Base-by-base conservation (phyloP, 306 rosid genomes). In the Sechiopsis laciniata region DNA sequence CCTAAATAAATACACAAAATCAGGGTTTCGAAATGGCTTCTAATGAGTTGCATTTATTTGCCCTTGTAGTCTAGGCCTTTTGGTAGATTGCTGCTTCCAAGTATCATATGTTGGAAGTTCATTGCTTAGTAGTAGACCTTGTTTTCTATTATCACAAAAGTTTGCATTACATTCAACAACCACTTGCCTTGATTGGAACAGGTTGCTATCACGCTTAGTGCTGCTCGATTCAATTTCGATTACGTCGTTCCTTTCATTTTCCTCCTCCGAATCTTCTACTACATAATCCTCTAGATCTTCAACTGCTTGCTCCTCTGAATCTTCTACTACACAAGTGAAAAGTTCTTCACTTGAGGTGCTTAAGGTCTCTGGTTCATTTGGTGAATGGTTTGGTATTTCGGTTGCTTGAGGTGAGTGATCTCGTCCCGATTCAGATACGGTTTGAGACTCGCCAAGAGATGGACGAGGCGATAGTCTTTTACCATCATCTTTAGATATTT, bases 211-310 rank as follows among this genome's bases (percentile, higher is more conserved):
- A 40, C 46, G 46, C 46, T 1, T 40, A 6, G 10, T 40, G 46
- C 46, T 40, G 46, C 46, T 48, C 46, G 42, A 55, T 20, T 42
- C 58, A 35, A 67, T 62, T 48, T 60, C 73, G 48, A 68, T 76
- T 63, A 52, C 76, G 13, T 84, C 77, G 17, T 77, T 52, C 56
- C 29, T 76, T 20, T 72, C 82, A 71, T 76, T 77, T 64, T 24
- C 75, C 35, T 80, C 91, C 63, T 82, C 85, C 52, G 93, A 87
- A 80, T 88, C 87, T 67, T 74, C 80, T 60, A 87, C 89, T 76
- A 83, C 77, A 58, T 60, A 78, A 3, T 17, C 60, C 12, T 55
- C 61, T 55, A 19, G 22, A 55, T 55, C 59, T 67, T 74, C 80
- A 64, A 87, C 89, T 78, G 82, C 78, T 61, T 64, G 76, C 46